A percentile compares a stretch with the other conserved stretches of the same genome.
Evolutionary conservation across 345 rosid species (phyloP).

Genomic region (Brassica juncea): DNA sequence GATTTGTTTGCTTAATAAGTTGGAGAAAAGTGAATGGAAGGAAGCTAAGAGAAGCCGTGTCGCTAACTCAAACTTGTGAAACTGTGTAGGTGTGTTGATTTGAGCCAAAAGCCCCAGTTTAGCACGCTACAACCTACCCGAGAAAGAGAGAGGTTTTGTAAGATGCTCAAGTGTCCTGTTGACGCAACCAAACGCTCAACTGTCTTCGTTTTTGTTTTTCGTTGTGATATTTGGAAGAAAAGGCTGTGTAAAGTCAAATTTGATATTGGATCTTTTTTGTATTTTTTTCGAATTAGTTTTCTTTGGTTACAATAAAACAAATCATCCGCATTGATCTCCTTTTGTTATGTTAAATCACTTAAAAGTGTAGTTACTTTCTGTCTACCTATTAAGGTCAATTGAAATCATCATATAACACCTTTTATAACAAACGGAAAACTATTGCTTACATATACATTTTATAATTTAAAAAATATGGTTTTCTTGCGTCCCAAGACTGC

Average conservation of each 20-base stretch:
- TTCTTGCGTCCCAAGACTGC: conserved; percentile 37
- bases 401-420: not conserved
- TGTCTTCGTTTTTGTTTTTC: not conserved
- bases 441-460: not conserved
- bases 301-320: not conserved
- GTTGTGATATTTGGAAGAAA: conserved; percentile 16
- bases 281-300: not conserved
- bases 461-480: not conserved
- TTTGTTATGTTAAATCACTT: not conserved
- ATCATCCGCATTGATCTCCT: not conserved
- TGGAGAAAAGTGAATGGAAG: not conserved
- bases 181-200: not conserved
- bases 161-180: not conserved
- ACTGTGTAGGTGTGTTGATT: conserved; percentile 32
- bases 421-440: not conserved
- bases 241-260: conserved; percentile 17
- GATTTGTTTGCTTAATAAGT: conserved; percentile 4
- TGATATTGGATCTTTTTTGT: not conserved
- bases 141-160: conserved; percentile 14
- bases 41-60: conserved; percentile 8
- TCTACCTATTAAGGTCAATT: not conserved
- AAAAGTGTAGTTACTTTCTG: not conserved
- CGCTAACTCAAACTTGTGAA: conserved; percentile 29
- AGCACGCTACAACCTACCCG: not conserved
- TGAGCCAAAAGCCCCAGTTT: conserved; percentile 3